Percentiles rank a stretch among this genome's conserved stretches.
These are phyloP conservation scores for Rhizoclosmatium sp. DNA, from an alignment of 192 early-diverging fungal genomes.

Conservation along the genomic window DNA sequence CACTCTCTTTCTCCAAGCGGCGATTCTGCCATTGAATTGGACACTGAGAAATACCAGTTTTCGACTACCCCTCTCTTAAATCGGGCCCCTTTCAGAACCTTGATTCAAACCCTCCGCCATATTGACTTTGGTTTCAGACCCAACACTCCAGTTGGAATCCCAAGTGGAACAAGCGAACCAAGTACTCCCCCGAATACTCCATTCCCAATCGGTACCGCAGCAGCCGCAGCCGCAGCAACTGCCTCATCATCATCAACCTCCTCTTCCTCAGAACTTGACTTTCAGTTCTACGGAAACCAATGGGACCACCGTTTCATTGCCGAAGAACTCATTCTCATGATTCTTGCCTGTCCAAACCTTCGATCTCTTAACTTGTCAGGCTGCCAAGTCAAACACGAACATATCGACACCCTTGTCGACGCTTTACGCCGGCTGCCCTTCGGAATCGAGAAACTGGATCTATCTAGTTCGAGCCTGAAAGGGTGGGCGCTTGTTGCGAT, in stretches of 20 bases:
- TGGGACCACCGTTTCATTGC: slow-evolving; percentile 20
- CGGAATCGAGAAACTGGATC: slow-evolving; percentile 1
- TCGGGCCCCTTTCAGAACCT: neutral
- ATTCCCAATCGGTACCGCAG: neutral
- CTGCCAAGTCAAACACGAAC: slow-evolving; percentile 4
- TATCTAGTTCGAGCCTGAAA: slow-evolving; percentile 2
- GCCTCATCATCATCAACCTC: neutral
- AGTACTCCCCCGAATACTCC: slow-evolving; percentile 10
- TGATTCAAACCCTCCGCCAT: neutral
- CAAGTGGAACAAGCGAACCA: neutral
- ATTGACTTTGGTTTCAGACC: slow-evolving; percentile 8
- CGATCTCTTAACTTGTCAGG: slow-evolving; percentile 5
- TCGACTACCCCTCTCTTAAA: neutral
- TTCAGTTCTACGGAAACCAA: slow-evolving; percentile 5
- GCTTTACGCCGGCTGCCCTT: neutral
- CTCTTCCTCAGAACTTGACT: neutral
- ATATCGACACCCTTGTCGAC: neutral
- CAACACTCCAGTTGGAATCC: slow-evolving; percentile 8
- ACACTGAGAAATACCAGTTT: neutral
- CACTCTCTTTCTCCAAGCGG: neutral
- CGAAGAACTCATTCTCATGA: neutral
- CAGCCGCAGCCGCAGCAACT: neutral
- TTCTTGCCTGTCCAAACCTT: neutral
- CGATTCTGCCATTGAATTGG: neutral
- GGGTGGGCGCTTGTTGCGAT: slow-evolving; percentile 3